Evolutionary conservation across 2,329 filamentous ascomycete species (phyloP), one percentile per base, ranked within the genome.

Genomic region (Capronia epimyces): DNA sequence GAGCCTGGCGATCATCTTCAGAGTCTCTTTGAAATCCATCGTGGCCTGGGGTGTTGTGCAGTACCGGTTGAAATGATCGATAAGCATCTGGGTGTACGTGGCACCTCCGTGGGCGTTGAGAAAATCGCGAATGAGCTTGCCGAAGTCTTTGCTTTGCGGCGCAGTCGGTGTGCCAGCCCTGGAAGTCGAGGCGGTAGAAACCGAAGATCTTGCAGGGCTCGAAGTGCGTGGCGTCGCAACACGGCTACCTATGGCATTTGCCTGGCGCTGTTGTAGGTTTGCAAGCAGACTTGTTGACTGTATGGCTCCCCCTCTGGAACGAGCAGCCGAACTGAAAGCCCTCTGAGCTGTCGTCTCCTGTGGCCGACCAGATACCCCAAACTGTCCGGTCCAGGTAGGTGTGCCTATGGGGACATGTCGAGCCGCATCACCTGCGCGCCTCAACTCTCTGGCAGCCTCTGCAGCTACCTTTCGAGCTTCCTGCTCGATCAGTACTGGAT

Each of bases 311-410:
- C 57, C 63, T 53, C 57, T 49, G 39, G 52, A 44, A 24, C 57
- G 50, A 16, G 51, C 42, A 18, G 42, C 54, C 10, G 51, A 63
- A n/a, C 65, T 66, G 53, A 68, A 76, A 18, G 69, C 69, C 0
- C 76, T 75, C 16, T 72, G 76, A 50, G 60, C 66, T 52, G 66
- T 73, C 50, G 68, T 71, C 29, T 72, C 75, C 21, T 81, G 78
- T 1, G 86, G 86, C 29, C 86, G 77, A 1, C 90, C 91, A 3
- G 82, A 83, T 43, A 84, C 79, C 8, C 91, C 91, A 41, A 86
- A 82, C 60, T 86, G 81, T 1, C 93, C 91, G 0, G 91, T 97
- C 91, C 91, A 97, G 1, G 91, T 96, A 7, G 93, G 87, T 0
- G 87, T 89, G 6, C 91, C 91, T 25, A 89, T 83, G 0, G 87